phyloP scores from a whole-genome alignment of 2,329 filamentous ascomycete species.

The Aspergillus sp. region DNA sequence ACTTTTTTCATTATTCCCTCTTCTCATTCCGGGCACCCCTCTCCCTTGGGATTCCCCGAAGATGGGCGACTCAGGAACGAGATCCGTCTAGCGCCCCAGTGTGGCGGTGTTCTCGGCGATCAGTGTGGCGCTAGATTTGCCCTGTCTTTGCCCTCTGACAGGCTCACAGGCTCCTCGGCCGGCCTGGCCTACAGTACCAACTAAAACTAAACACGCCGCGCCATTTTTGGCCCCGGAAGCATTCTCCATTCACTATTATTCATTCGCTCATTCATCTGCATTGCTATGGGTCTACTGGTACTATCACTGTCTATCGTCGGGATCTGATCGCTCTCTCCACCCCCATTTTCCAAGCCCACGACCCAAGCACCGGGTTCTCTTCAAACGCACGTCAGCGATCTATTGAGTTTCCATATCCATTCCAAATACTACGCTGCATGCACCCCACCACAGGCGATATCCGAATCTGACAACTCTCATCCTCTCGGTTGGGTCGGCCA shows the following conservation, averaged over 20 bases:
- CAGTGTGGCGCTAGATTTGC: neutral
- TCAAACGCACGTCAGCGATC: conserved; percentile 22
- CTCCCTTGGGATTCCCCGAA: neutral
- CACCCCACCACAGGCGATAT: conserved; percentile 12
- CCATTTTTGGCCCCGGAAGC: neutral
- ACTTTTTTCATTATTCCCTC: neutral
- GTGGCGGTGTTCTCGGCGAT: neutral
- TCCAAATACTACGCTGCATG: conserved; percentile 12
- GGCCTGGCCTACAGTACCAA: neutral
- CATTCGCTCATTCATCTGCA: neutral
- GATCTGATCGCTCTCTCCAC: neutral
- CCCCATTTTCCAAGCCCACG: conserved; percentile 1
- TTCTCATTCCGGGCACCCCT: neutral
- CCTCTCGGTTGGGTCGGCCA: neutral
- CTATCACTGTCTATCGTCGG: conserved; percentile 4
- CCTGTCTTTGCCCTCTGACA: neutral
- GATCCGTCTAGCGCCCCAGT: neutral
- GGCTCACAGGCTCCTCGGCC: neutral
- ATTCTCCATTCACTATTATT: neutral
- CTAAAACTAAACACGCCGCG: neutral
- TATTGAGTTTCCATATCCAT: conserved; percentile 17
- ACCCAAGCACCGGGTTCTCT: conserved; percentile 23
- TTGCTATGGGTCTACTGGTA: neutral
- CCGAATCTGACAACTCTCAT: neutral
- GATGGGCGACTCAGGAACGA: neutral